phyloP scores from a whole-genome alignment of 106 monocot species.

The Acanthochlamys bracteata region DNA sequence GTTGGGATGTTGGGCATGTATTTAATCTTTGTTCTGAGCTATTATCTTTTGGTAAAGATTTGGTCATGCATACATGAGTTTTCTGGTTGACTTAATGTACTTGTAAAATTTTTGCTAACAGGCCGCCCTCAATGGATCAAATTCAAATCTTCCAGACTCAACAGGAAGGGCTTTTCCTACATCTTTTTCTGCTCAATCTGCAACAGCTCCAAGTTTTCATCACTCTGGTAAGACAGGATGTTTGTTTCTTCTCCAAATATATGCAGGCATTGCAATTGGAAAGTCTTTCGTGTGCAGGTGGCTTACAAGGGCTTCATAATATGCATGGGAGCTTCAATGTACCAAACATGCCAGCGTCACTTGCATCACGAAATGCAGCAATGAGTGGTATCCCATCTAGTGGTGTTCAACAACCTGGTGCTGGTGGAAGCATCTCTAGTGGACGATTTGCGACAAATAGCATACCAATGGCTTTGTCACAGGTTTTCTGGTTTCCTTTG shows the following conservation, averaged over 20 bases:
- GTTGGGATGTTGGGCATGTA: no score
- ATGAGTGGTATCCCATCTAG: constrained; percentile 60
- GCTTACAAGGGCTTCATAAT: constrained; percentile 70
- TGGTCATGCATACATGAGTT: background rate
- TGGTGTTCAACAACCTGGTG: constrained; percentile 75
- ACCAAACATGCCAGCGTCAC: constrained; percentile 60
- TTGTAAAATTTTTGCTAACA: constrained; percentile 13
- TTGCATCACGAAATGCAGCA: constrained; percentile 56
- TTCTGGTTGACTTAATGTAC: background rate
- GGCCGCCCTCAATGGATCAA: constrained; percentile 55
- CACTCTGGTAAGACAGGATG: constrained; percentile 45
- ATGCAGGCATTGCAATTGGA: background rate
- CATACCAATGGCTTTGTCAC: constrained; percentile 64
- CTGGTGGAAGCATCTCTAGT: constrained; percentile 53
- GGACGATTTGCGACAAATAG: constrained; percentile 75
- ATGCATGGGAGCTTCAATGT: constrained; percentile 67
- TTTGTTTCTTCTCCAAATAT: background rate
- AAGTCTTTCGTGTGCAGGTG: constrained; percentile 12
- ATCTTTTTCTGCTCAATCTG: constrained; percentile 80
- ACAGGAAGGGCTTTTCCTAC: constrained; percentile 62
- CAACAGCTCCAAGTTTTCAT: constrained; percentile 61
- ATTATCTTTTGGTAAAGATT: background rate
- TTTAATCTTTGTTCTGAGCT: background rate
- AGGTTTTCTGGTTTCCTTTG: constrained; percentile 29
- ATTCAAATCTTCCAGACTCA: constrained; percentile 68